Evolutionary conservation across 441 rosid genomes (phyloP), one percentile per base, ranked within the genome.

Genomic region (Dalechampia spathulata): DNA sequence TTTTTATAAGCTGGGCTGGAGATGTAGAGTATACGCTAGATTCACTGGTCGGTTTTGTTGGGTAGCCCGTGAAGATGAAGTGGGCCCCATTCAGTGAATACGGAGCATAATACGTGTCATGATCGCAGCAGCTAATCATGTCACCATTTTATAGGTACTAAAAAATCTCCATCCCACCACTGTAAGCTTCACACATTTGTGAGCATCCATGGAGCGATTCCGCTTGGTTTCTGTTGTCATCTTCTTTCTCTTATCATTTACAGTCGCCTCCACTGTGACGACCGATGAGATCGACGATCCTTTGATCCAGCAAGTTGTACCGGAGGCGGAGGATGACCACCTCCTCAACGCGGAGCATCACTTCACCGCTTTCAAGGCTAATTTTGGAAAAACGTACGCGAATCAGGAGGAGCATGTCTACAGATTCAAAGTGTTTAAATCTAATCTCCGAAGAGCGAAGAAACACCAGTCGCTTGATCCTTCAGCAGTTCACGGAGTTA

Each of bases 381-480:
- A 64, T 48, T 92, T 83, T 59, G 68, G 75, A 25, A 92, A 81
- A 57, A 70, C 72, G n/a, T 92, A 92, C 67, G 85, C 69, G 0
- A 75, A 94, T 13, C 63, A 26, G 46, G 79, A 81, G 65, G 99
- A 92, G 78, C 99, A 92, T 62, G 88, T 85, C 13, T 62, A 67
- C 67, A 62, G 99, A 41, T 80, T 86, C 62, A 49, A 61, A 9
- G 75, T 89, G 15, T 92, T 92, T 49, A 69, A 69, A 62, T 58
- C 75, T 17, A 92, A 92, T 61, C 72, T 89, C 23, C 72, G 80
- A 55, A 79, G 83, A 10, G 92, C 99, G 13, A 63, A 47, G 71
- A 74, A 81, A 61, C 90, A 83, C 58, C 97, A 89, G 82, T 61
- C 50, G 70, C 26, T 89, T 13, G 97, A 89, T 57, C 97, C 96